Percentiles rank a stretch among this genome's conserved stretches.
Conservation (phyloP, 2,329 filamentous ascomycete species). For the Trematosphaeria pertusa region DNA sequence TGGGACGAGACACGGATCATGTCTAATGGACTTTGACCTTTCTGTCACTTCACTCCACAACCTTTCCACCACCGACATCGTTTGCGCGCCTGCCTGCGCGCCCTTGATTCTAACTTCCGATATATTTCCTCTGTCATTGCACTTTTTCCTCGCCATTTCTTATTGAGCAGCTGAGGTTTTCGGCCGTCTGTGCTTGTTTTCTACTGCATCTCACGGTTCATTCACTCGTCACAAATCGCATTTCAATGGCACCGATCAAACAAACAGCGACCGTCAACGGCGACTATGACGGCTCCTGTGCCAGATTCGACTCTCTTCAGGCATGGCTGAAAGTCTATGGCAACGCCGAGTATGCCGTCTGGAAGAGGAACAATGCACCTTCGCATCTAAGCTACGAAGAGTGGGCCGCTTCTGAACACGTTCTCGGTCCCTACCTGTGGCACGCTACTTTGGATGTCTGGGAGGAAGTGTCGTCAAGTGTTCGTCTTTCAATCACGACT, state of each 20-base stretch:
- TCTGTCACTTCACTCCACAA: conserved; percentile 40
- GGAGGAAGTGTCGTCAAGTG: conserved; percentile 36
- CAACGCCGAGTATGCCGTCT: conserved; percentile 32
- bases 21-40: conserved; percentile 40
- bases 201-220: conserved; percentile 5
- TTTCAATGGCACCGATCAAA: conserved; percentile 29
- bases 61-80: conserved; percentile 27
- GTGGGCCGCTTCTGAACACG: conserved; percentile 37
- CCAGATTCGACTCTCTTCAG: conserved; percentile 16
- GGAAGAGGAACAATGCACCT: conserved; percentile 28
- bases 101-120: conserved; percentile 3
- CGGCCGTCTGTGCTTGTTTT: conserved; percentile 7
- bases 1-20: conserved; percentile 45
- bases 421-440: conserved; percentile 38
- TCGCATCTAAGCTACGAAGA: conserved; percentile 37
- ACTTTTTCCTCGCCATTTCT: not conserved
- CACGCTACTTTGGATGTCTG: conserved; percentile 37
- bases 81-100: conserved; percentile 31
- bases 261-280: conserved; percentile 17
- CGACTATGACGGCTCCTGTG: conserved; percentile 8
- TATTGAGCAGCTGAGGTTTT: conserved; percentile 5
- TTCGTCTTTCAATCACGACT: conserved; percentile 22
- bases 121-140: not conserved
- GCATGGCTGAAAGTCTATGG: conserved; percentile 32
- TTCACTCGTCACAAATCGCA: conserved; percentile 6